Evolutionary conservation across 2,329 filamentous ascomycete species (phyloP).

Genomic region (Aspergillus novoparasiticus): DNA sequence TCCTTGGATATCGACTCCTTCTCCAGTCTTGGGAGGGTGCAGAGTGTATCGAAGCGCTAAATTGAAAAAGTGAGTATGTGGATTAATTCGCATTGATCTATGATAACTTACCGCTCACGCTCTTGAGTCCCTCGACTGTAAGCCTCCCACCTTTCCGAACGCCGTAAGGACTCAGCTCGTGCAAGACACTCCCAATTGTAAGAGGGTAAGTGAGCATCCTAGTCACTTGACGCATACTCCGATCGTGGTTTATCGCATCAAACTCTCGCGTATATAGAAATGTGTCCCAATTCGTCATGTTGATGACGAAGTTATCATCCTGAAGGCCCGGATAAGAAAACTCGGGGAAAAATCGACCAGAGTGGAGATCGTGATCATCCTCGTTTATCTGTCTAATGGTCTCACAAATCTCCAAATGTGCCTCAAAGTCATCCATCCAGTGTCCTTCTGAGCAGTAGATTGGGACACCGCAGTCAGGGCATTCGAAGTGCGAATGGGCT

Average conservation of each 20-base stretch:
- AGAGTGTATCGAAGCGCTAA: conserved; percentile 88
- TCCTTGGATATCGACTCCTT: conserved; percentile 72
- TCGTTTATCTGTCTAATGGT: conserved; percentile 91
- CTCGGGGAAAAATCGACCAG: conserved; percentile 88
- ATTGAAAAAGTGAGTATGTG: conserved; percentile 8
- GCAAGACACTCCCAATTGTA: conserved; percentile 86
- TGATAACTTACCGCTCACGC: conserved; percentile 73
- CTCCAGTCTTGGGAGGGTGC: conserved; percentile 81
- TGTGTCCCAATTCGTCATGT: conserved; percentile 99
- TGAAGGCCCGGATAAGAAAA: conserved; percentile 88
- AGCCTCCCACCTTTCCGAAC: conserved; percentile 74
- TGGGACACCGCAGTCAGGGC: conserved; percentile 91
- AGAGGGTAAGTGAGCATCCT: conserved; percentile 90
- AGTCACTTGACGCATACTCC: conserved; percentile 89
- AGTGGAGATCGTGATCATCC: conserved; percentile 92
- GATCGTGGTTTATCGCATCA: conserved; percentile 84
- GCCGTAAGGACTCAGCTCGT: conserved; percentile 91
- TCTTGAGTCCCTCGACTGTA: conserved; percentile 88
- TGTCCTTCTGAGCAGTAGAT: conserved; percentile 93
- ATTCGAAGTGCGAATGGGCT: conserved; percentile 88
- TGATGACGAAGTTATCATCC: conserved; percentile 88
- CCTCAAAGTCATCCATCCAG: conserved; percentile 94
- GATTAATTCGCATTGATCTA: background rate
- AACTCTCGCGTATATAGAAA: conserved; percentile 92
- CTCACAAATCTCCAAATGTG: conserved; percentile 90